Evolutionary conservation across 148 eudicot genomes (phyloP).

Genomic region (Cornus florida): DNA sequence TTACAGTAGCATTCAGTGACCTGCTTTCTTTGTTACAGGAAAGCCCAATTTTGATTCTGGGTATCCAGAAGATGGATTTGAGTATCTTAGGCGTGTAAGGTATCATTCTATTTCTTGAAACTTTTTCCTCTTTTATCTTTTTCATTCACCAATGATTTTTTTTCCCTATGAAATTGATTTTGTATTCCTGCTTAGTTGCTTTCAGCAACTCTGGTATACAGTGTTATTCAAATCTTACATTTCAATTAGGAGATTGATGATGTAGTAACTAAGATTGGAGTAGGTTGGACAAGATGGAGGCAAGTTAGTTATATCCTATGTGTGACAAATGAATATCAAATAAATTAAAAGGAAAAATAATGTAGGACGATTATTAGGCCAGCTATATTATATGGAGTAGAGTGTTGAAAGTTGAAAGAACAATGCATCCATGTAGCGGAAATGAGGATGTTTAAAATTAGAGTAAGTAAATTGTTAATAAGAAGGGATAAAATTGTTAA

Average conservation of each 20-base stretch:
- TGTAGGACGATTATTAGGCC: no score
- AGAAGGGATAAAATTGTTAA: no score
- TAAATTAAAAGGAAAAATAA: no score
- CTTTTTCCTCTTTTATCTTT: neutral
- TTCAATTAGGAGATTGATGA: neutral
- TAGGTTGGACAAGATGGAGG: no score
- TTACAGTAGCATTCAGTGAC: slow-evolving; percentile 61
- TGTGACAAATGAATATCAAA: no score
- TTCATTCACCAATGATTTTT: neutral
- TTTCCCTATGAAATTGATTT: neutral
- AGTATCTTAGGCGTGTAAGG: slow-evolving; percentile 97
- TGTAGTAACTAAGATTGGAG: no score
- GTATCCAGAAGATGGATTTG: slow-evolving; percentile 88
- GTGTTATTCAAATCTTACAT: neutral
- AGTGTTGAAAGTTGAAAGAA: no score
- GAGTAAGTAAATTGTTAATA: no score
- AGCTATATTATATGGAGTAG: no score
- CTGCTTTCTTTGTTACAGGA: slow-evolving; percentile 83
- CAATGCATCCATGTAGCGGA: no score
- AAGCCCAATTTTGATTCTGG: slow-evolving; percentile 95
- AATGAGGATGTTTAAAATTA: no score
- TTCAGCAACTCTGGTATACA: neutral
- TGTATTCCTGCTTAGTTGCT: neutral
- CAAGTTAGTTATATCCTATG: no score
- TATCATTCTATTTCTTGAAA: slow-evolving; percentile 16